Conservation (phyloP, 352 stramenopile species). For the Aphanomyces invadans region DNA sequence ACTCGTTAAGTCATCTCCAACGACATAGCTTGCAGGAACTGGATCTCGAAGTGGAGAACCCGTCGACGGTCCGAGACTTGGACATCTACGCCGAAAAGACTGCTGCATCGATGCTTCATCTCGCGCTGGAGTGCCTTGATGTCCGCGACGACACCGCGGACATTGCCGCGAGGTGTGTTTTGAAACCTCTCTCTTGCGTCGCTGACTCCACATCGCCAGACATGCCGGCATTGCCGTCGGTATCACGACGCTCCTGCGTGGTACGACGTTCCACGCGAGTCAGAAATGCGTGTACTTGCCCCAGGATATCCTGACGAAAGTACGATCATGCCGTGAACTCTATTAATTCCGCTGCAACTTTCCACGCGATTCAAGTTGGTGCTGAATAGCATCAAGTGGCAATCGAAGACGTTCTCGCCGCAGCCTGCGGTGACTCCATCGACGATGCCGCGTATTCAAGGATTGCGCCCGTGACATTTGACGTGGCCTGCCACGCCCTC, state of each 20-base stretch:
- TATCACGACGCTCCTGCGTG: constrained; percentile 74
- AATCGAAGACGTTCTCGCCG: constrained; percentile 45
- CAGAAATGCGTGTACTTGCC: constrained; percentile 76
- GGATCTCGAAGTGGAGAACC: constrained; percentile 78
- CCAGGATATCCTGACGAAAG: constrained; percentile 68
- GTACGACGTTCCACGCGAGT: constrained; percentile 55
- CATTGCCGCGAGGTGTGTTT: constrained; percentile 38
- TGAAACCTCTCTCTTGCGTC: not conserved
- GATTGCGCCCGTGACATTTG: constrained; percentile 78
- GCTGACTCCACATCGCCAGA: constrained; percentile 22
- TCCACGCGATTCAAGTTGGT: too few species aligned
- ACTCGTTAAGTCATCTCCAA: not conserved
- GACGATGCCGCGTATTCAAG: constrained; percentile 40
- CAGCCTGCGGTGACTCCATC: constrained; percentile 37
- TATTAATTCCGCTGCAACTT: too few species aligned
- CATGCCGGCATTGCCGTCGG: constrained; percentile 83
- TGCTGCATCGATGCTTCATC: constrained; percentile 81
- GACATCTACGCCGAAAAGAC: constrained; percentile 85
- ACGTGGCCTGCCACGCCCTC: constrained; percentile 76
- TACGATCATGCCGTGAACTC: constrained; percentile 26
- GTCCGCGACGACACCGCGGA: constrained; percentile 68
- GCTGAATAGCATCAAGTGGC: constrained; percentile 41
- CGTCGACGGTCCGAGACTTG: constrained; percentile 56
- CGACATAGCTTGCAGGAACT: constrained; percentile 36
- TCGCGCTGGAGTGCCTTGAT: constrained; percentile 81